Conservation (phyloP, 768 basidiomycete species). For the Hirschioporus abietinus region DNA sequence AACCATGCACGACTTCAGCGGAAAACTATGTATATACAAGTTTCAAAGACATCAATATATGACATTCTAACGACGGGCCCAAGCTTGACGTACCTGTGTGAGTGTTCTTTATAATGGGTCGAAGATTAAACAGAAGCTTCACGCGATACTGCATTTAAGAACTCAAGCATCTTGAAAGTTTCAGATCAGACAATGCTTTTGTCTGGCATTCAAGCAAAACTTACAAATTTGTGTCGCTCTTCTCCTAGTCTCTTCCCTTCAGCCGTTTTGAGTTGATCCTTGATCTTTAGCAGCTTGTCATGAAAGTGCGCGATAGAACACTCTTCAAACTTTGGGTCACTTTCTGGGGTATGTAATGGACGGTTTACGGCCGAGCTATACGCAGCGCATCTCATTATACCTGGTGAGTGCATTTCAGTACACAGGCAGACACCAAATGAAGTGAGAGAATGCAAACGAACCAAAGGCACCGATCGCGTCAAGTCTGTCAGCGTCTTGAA, state of each 20-base stretch:
- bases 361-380: slow-evolving; percentile 35
- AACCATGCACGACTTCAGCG: too few relatives aligned
- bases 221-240: slow-evolving; percentile 66
- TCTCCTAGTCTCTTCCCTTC: slow-evolving; percentile 63
- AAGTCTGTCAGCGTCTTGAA: slow-evolving; percentile 48
- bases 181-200: slow-evolving; percentile 10
- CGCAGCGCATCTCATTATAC: slow-evolving; percentile 44
- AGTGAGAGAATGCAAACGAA: slow-evolving; percentile 15
- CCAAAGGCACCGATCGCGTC: slow-evolving; percentile 52
- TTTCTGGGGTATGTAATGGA: slow-evolving; percentile 40
- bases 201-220: slow-evolving; percentile 13
- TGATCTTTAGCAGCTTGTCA: slow-evolving; percentile 78
- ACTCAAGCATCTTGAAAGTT: slow-evolving; percentile 51
- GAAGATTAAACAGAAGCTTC: not conserved
- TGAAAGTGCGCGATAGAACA: slow-evolving; percentile 80
- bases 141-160: slow-evolving; percentile 42
- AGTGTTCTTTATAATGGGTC: too few relatives aligned
- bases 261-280: slow-evolving; percentile 70
- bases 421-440: not conserved
- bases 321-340: slow-evolving; percentile 35
- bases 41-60: too few relatives aligned
- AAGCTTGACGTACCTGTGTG: too few relatives aligned
- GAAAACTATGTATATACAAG: too few relatives aligned
- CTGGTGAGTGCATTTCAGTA: slow-evolving; percentile 14
- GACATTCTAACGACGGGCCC: too few relatives aligned